phyloP scores from a whole-genome alignment of 202 grass and related monocot species.

The Digitaria exilis region DNA sequence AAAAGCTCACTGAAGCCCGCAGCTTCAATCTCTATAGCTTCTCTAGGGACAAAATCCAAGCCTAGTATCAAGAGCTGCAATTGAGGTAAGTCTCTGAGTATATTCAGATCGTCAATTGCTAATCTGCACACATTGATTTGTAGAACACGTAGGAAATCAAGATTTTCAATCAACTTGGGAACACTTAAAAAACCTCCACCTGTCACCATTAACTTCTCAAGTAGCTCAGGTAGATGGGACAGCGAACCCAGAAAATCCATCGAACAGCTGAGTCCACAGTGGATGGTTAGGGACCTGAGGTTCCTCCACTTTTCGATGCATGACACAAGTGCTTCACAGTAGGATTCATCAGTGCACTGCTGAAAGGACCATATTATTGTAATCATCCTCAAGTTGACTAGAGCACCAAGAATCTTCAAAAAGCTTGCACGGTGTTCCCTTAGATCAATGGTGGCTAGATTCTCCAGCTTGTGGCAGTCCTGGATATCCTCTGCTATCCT shows the following conservation, averaged over 20 bases:
- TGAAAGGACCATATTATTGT: conserved; percentile 5
- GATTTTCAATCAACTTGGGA: neutral
- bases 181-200: neutral
- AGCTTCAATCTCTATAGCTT: neutral
- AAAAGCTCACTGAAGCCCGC: neutral
- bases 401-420: neutral
- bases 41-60: conserved; percentile 19
- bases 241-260: neutral
- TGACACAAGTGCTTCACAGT: neutral
- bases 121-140: conserved; percentile 11
- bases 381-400: rapidly evolving
- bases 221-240: rapidly evolving
- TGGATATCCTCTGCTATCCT: neutral
- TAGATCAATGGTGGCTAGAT: conserved; percentile 7
- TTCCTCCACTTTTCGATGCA: rapidly evolving
- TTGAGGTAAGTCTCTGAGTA: neutral
- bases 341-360: neutral
- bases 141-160: neutral
- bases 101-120: neutral
- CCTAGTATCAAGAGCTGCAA: conserved; percentile 2
- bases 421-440: neutral
- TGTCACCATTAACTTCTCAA: neutral
- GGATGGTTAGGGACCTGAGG: neutral
- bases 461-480: rapidly evolving
- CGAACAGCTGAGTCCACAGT: neutral